phyloP scores from a whole-genome alignment of 345 rosid genomes.

The Syzygium aromaticum region DNA sequence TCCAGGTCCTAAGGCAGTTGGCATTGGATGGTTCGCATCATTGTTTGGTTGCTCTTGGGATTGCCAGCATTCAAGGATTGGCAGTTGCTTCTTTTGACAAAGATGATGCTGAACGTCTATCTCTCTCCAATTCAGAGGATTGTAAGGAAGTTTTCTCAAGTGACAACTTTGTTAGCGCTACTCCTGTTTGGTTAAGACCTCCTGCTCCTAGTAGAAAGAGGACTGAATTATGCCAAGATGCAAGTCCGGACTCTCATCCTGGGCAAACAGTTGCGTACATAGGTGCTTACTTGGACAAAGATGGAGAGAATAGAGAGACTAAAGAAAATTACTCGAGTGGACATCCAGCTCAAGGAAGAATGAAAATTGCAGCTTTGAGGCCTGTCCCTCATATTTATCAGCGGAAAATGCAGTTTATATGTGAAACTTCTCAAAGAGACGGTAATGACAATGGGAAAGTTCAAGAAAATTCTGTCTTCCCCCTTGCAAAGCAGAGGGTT shows the following conservation, averaged over 20 bases:
- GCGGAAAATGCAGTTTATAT: constrained; percentile 26
- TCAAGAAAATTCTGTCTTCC: constrained; percentile 19
- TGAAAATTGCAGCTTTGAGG: constrained; percentile 41
- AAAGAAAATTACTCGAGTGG: background rate
- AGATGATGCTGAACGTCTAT: constrained; percentile 35
- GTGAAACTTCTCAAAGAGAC: constrained; percentile 26
- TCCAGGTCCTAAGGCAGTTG: constrained; percentile 37
- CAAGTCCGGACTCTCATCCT: constrained; percentile 1
- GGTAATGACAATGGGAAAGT: constrained; percentile 26
- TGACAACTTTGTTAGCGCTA: background rate
- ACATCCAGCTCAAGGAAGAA: constrained; percentile 8
- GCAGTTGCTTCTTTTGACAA: constrained; percentile 43
- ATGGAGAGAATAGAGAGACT: background rate
- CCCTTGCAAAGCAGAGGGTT: constrained; percentile 9
- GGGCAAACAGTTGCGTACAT: constrained; percentile 7
- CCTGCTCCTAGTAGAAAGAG: constrained; percentile 36
- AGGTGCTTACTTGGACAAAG: background rate
- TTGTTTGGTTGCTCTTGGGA: constrained; percentile 38
- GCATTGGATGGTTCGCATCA: constrained; percentile 36
- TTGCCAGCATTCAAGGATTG: constrained; percentile 45
- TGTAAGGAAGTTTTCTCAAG: constrained; percentile 1
- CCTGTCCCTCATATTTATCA: constrained; percentile 36
- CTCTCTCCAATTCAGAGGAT: constrained; percentile 21
- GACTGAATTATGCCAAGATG: constrained; percentile 9
- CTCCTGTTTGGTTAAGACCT: constrained; percentile 36